A percentile compares a stretch with the other conserved stretches of the same genome.
These are phyloP conservation scores for Populus davidiana DNA, from an alignment of 345 rosid genomes.

Conservation along the genomic window DNA sequence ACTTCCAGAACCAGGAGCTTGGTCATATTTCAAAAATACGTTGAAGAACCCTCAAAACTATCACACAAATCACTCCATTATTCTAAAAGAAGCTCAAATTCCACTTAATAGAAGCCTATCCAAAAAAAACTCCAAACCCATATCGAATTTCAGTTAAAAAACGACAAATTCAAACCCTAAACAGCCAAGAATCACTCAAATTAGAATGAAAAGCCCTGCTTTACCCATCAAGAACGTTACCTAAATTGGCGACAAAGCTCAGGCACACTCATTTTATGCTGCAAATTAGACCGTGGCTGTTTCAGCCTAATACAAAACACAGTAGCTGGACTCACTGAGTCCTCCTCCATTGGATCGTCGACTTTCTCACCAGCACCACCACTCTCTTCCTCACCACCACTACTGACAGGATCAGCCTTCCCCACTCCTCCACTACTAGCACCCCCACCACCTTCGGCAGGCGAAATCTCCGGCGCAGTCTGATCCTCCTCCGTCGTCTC, in stretches of 20 bases:
- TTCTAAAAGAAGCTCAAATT: not conserved
- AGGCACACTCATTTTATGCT: conserved; percentile 86
- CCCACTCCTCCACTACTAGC: not conserved
- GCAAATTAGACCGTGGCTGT: conserved; percentile 81
- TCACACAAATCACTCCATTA: not conserved
- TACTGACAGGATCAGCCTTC: not conserved
- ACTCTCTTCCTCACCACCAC: conserved; percentile 26
- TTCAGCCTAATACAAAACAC: conserved; percentile 83
- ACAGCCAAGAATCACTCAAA: not conserved
- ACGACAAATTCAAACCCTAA: not conserved
- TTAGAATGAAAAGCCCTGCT: too few species aligned
- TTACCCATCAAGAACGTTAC: conserved; percentile 21
- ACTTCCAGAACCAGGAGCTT: not conserved
- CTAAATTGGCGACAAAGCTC: conserved; percentile 89
- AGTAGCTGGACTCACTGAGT: conserved; percentile 68
- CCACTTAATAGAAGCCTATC: not conserved
- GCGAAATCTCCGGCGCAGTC: not conserved
- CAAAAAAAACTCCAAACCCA: not conserved
- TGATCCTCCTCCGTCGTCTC: conserved; percentile 15
- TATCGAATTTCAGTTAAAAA: not conserved
- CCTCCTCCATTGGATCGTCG: conserved; percentile 75
- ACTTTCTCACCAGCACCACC: conserved; percentile 22
- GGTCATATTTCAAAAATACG: not conserved
- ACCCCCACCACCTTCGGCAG: not conserved
- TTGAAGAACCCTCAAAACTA: not conserved